phyloP scores from a whole-genome alignment of 1,284 basidiomycete genomes.

The Trametes polyzona region DNA sequence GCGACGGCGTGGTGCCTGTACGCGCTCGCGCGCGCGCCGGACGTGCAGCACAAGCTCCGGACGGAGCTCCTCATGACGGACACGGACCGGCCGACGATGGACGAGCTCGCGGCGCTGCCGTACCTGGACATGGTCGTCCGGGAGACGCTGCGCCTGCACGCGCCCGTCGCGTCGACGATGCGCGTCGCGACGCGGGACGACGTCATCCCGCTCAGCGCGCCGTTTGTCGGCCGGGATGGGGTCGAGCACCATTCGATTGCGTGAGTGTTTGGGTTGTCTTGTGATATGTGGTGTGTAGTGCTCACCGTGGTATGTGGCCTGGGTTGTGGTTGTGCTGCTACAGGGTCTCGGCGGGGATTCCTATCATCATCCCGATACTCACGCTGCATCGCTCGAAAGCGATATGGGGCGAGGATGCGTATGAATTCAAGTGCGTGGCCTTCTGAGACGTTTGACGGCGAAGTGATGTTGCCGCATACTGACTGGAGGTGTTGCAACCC shows the following conservation, averaged over 20 bases:
- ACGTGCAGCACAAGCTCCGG: constrained; percentile 68
- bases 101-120: constrained; percentile 47
- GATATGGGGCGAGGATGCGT: constrained; percentile 59
- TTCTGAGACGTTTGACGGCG: neutral
- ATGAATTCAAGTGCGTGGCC: constrained; percentile 47
- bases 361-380: constrained; percentile 50
- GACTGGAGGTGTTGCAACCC: no score
- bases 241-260: constrained; percentile 29
- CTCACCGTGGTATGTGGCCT: no score
- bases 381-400: constrained; percentile 47
- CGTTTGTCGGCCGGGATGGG: constrained; percentile 35
- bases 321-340: no score
- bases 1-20: constrained; percentile 64
- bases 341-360: constrained; percentile 44
- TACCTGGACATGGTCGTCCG: constrained; percentile 64
- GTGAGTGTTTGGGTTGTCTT: constrained; percentile 29
- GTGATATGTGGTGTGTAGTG: neutral
- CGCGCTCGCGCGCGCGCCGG: constrained; percentile 56
- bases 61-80: constrained; percentile 58
- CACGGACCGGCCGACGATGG: constrained; percentile 48
- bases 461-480: no score
- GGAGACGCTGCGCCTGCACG: constrained; percentile 68
- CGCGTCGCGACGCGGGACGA: constrained; percentile 58
- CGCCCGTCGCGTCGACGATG: constrained; percentile 62
- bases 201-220: constrained; percentile 36